Conservation (phyloP, 2,329 filamentous ascomycete genomes). For the Furcasterigmium sp. region DNA sequence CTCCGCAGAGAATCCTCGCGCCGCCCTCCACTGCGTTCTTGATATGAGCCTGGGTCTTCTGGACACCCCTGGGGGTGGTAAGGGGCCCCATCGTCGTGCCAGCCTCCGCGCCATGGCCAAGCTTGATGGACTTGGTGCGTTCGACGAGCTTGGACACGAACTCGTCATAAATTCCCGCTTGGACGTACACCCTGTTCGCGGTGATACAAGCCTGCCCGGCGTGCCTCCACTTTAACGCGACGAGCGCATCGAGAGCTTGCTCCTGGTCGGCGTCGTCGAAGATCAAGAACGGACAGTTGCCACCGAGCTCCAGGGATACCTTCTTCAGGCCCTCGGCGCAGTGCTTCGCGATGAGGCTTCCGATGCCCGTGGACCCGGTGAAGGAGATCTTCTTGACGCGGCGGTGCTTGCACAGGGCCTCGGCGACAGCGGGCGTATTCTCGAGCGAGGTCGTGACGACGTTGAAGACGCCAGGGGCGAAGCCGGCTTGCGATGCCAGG, state of each 20-base stretch:
- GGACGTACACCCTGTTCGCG: conserved; percentile 53
- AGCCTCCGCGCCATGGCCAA: conserved; percentile 17
- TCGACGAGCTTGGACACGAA: conserved; percentile 48
- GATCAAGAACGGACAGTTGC: conserved; percentile 59
- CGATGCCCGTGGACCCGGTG: conserved; percentile 68
- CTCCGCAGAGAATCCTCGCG: conserved; percentile 55
- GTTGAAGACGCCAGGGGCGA: conserved; percentile 71
- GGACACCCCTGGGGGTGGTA: conserved; percentile 24
- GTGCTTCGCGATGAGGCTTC: conserved; percentile 57
- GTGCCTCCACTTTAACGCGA: conserved; percentile 47
- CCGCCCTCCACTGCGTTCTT: conserved; percentile 60
- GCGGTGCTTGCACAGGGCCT: conserved; percentile 59
- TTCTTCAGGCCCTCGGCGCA: conserved; percentile 62
- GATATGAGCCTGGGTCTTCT: conserved; percentile 45
- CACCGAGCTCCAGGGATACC: conserved; percentile 62
- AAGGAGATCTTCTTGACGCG: conserved; percentile 71
- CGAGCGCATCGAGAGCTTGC: conserved; percentile 51
- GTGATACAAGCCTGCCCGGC: conserved; percentile 57
- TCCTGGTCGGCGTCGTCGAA: conserved; percentile 63
- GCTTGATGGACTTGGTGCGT: conserved; percentile 9
- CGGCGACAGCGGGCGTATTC: conserved; percentile 49
- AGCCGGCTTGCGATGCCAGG: conserved; percentile 65
- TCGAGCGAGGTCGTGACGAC: conserved; percentile 65
- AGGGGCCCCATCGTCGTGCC: conserved; percentile 28
- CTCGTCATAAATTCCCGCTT: conserved; percentile 40